These are phyloP conservation scores for Boletus chippewaensis DNA, from an alignment of 1,284 basidiomycete genomes.

Conservation along the genomic window DNA sequence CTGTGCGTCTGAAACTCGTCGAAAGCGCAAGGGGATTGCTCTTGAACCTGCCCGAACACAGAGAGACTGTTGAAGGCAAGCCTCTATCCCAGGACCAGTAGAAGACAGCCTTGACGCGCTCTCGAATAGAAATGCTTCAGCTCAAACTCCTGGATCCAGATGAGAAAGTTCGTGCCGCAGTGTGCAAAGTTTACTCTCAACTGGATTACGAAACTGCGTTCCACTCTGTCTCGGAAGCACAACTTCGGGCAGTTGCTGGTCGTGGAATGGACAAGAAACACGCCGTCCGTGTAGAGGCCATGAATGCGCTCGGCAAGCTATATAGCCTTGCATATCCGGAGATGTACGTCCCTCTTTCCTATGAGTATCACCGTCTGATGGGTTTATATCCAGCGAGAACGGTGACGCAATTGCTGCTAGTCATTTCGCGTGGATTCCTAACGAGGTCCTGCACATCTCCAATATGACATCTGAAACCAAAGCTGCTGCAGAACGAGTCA, in stretches of 20 bases:
- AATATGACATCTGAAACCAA: conserved; percentile 50
- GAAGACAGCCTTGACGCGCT: conserved; percentile 9
- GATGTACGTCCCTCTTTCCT: conserved; percentile 56
- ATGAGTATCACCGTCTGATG: background rate
- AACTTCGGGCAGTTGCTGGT: conserved; percentile 62
- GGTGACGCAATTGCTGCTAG: conserved; percentile 65
- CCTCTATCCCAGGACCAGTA: conserved; percentile 1
- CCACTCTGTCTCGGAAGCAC: conserved; percentile 68
- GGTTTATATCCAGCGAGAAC: conserved; percentile 60
- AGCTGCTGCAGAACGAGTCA: conserved; percentile 55
- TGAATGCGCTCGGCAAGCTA: conserved; percentile 71
- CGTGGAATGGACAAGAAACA: conserved; percentile 84
- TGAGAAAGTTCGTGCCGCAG: conserved; percentile 83
- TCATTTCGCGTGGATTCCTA: conserved; percentile 95
- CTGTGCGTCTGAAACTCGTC: conserved; percentile 75
- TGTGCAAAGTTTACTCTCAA: conserved; percentile 75
- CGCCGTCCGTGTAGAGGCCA: conserved; percentile 77
- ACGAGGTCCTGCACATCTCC: conserved; percentile 56
- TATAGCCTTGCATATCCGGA: conserved; percentile 83
- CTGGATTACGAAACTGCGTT: conserved; percentile 88
- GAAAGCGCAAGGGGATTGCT: conserved; percentile 65
- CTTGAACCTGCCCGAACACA: conserved; percentile 60
- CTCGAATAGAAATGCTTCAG: conserved; percentile 49
- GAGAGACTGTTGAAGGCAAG: conserved; percentile 66
- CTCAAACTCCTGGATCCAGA: conserved; percentile 81